These are phyloP conservation scores for Suhomyces wounanorum DNA, from an alignment of 1,139 yeast genomes.

Conservation along the genomic window DNA sequence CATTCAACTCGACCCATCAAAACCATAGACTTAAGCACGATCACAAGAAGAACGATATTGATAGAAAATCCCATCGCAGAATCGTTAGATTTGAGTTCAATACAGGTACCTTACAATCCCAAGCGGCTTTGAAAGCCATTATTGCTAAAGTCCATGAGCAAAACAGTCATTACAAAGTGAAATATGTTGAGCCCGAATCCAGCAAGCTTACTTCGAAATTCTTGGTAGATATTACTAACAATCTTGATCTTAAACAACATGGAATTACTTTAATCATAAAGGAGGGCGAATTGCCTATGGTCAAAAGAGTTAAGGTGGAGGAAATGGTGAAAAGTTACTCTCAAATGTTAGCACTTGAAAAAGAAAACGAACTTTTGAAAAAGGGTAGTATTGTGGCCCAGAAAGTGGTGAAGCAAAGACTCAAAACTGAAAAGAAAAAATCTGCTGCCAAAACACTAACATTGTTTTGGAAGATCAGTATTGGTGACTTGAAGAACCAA, in stretches of 20 bases:
- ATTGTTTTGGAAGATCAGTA: slow-evolving; percentile 43
- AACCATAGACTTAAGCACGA: background rate
- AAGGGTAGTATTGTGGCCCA: slow-evolving; percentile 39
- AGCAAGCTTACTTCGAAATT: slow-evolving; percentile 24
- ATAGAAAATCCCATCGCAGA: slow-evolving; percentile 14
- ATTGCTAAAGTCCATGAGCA: slow-evolving; percentile 29
- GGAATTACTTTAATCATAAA: slow-evolving; percentile 35
- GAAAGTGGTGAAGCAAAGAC: slow-evolving; percentile 31
- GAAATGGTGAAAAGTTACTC: slow-evolving; percentile 40
- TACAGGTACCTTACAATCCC: slow-evolving; percentile 26
- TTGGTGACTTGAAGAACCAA: slow-evolving; percentile 42
- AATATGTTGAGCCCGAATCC: slow-evolving; percentile 27
- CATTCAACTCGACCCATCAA: background rate
- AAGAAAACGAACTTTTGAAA: slow-evolving; percentile 35
- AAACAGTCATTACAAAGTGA: slow-evolving; percentile 29
- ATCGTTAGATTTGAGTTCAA: slow-evolving; percentile 19
- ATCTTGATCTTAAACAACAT: slow-evolving; percentile 28
- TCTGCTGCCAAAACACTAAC: slow-evolving; percentile 38
- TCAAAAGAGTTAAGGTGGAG: slow-evolving; percentile 28
- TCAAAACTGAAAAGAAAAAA: slow-evolving; percentile 38
- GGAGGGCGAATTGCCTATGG: slow-evolving; percentile 28
- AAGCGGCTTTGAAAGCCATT: slow-evolving; percentile 33
- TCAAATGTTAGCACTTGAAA: slow-evolving; percentile 34
- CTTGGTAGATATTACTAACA: slow-evolving; percentile 35
- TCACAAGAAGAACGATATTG: slow-evolving; percentile 4